Conservation (phyloP, 176 grass and related monocot genomes). For the Carex parvula region DNA sequence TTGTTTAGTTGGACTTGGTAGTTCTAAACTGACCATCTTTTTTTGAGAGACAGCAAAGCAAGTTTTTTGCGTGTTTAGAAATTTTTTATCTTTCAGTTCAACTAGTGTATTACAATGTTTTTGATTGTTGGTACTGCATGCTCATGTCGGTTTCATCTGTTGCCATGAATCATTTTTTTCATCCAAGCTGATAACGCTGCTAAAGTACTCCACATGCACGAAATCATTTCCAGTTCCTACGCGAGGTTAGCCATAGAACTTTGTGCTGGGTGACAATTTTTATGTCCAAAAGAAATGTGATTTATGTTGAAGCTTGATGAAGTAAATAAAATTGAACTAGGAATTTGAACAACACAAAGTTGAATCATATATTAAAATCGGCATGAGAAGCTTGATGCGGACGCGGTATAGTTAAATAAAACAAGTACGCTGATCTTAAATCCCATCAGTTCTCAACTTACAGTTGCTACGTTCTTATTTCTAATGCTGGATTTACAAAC, state of each 20-base stretch:
- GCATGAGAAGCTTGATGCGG: too few relatives aligned
- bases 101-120: neutral
- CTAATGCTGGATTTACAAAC: neutral
- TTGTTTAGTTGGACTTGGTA: neutral
- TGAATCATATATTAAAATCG: too few relatives aligned
- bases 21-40: neutral
- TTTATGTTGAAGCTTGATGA: too few relatives aligned
- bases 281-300: too few relatives aligned
- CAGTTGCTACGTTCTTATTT: neutral
- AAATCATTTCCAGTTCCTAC: too few relatives aligned
- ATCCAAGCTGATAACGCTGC: neutral
- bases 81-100: neutral
- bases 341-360: too few relatives aligned
- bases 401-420: too few relatives aligned
- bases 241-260: too few relatives aligned
- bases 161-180: neutral
- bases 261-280: too few relatives aligned
- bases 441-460: too few relatives aligned
- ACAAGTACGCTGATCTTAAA: too few relatives aligned
- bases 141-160: neutral
- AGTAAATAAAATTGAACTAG: too few relatives aligned
- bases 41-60: conserved; percentile 4
- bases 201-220: neutral
- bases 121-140: neutral
- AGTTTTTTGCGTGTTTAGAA: neutral